Evolutionary conservation across 2,329 filamentous ascomycete genomes (phyloP), one percentile per base, ranked within the genome.

Genomic region (Acephala macrosclerotiorum): DNA sequence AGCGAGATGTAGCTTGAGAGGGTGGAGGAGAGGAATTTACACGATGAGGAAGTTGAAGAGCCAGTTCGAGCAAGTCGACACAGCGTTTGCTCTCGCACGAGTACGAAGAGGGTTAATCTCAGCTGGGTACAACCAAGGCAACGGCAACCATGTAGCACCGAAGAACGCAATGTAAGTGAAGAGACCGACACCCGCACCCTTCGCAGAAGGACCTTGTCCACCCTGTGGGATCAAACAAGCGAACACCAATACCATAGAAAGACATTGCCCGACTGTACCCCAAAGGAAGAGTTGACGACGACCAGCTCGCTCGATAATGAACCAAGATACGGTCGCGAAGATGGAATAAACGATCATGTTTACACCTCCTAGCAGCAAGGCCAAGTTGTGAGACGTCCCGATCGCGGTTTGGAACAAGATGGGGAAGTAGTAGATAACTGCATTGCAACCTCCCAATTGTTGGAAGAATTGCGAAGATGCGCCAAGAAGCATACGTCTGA

Each of bases 261-360:
- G 74, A 42, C 87, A 87, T 80, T 89, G 88, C 0, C 88, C 88
- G 38, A 85, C 79, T 0, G 87, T 87, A 61, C 90, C 90, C 69
- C 91, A 86, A 18, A 94, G 78, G 88, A 94, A 93, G 68, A 94
- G 84, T 73, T 87, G 86, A 20, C 91, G 85, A 38, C 91, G 88
- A 18, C 90, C 90, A 5, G 89, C 85, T 1, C 88, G 84, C 77
- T 85, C 83, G 61, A 84, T 83, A 29, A 80, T 75, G 45, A 80
- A 80, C 85, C 85, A 82, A 49, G 85, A 84, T 0, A 79, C 78
- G 0, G 83, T 85, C 1, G 84, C 83, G 68, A 84, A 85, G 62
- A 83, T 82, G 22, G 82, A 76, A 74, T 85, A 85, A n/a, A 85
- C 79, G 38, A 84, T 80, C 83, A 85, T 84, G 77, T 85, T 85